Base-by-base conservation (phyloP, 768 basidiomycete species). In the Lentinus tigrinus region DNA sequence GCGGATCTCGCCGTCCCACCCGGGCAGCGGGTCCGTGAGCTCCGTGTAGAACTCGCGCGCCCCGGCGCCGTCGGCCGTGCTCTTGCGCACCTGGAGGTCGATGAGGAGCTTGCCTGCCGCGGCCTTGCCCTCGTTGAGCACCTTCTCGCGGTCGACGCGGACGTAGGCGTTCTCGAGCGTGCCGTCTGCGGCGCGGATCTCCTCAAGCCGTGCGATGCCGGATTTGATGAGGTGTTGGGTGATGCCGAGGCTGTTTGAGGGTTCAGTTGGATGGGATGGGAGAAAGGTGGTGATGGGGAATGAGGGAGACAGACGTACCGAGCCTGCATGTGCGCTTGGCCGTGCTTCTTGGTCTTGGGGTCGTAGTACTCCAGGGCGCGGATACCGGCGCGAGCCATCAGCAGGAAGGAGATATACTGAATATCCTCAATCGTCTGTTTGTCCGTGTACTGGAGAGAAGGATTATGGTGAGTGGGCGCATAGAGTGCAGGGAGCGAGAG, bases 241-340 rank as follows among this genome's bases (percentile, higher is more conserved):
- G 70, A 95, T 93, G 28, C 93, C 91, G 60, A 93, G 76, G 24
- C 91, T 91, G 55, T 17, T 46, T 43, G n/a, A 19, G 36, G 31
- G 26, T 13, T 48, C n/a, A 46, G 51, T 19, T 27, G 26, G 19
- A 24, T 48, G 37, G 28, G 36, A 47, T 26, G 11, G 37, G 43
- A 43, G 34, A n/a, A n/a, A n/a, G n/a, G n/a, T n/a, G n/a, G n/a
- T n/a, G n/a, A n/a, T n/a, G 23, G 36, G 27, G 17, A 34, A 17
- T 47, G 40, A 24, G 38, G 40, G 26, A 21, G n/a, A n/a, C n/a
- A 28, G 31, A 60, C 81, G 47, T 70, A 90, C 89, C 91, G 84
- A 44, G 91, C 91, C 72, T 93, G 89, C 92, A 93, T 94, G 67
- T 93, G 91, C 16, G 91, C 91, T 68, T 94, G 91, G 17, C 92